Conservation (phyloP, 805 yeast species). For the Groenewaldozyma tartarivorans region DNA sequence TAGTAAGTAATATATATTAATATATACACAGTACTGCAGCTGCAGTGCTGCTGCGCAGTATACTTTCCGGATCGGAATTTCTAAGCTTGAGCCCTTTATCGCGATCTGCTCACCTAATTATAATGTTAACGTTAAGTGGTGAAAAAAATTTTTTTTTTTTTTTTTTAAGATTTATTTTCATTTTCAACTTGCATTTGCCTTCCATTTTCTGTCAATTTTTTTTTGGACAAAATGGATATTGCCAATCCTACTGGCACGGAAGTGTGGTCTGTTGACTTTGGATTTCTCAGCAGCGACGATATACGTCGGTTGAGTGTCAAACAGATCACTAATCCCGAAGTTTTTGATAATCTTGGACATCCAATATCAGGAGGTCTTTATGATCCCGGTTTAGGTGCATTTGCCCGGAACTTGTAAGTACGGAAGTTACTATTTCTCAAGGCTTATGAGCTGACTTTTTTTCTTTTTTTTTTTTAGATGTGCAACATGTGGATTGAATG, state of each 20-base stretch:
- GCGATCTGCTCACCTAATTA: no score
- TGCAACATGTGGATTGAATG: slow-evolving; percentile 93
- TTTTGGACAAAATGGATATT: slow-evolving; percentile 67
- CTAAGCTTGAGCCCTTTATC: no score
- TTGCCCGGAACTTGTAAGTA: slow-evolving; percentile 56
- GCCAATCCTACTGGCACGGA: slow-evolving; percentile 94
- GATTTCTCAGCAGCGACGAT: slow-evolving; percentile 72
- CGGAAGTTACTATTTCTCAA: neutral
- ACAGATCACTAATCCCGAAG: slow-evolving; percentile 91
- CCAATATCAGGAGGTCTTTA: slow-evolving; percentile 91
- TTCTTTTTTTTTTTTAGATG: slow-evolving; percentile 33
- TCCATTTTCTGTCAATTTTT: neutral
- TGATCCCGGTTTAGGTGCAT: slow-evolving; percentile 94
- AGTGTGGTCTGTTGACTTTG: slow-evolving; percentile 85
- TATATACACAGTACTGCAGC: no score
- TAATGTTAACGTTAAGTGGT: no score
- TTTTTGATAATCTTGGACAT: slow-evolving; percentile 93
- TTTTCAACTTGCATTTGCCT: neutral
- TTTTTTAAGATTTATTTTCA: neutral
- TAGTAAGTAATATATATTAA: no score
- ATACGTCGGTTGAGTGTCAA: slow-evolving; percentile 82
- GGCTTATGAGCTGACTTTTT: neutral
- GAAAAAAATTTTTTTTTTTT: slow-evolving; percentile 4
- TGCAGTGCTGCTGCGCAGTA: no score
- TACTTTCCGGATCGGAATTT: no score